phyloP scores from a whole-genome alignment of 257 asterid species.

The Parsonsia alboflavescens region DNA sequence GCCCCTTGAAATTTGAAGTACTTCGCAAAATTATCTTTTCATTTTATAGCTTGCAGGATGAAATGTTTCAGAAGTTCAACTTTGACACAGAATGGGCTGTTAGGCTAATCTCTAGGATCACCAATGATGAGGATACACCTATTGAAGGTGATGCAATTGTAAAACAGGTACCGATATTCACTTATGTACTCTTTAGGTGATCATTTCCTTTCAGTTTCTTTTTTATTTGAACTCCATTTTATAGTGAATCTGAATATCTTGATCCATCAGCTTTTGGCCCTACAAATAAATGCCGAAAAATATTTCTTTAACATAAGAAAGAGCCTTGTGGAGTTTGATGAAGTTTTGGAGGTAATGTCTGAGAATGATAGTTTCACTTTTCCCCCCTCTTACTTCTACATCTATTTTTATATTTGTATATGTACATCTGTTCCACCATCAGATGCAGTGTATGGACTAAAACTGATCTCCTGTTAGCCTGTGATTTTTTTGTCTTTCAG shows the following conservation, averaged over 20 bases:
- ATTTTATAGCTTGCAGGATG: slow-evolving; percentile 83
- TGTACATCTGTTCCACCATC: background rate
- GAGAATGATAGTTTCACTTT: background rate
- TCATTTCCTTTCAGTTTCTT: slow-evolving; percentile 15
- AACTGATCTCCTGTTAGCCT: background rate
- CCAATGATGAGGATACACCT: slow-evolving; percentile 84
- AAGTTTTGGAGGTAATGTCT: slow-evolving; percentile 86
- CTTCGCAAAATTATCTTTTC: slow-evolving; percentile 18
- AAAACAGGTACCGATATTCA: slow-evolving; percentile 54
- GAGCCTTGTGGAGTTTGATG: slow-evolving; percentile 96
- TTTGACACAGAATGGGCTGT: slow-evolving; percentile 98
- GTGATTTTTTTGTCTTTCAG: slow-evolving; percentile 36
- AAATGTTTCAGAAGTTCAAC: slow-evolving; percentile 95
- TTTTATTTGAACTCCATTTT: slow-evolving; percentile 3
- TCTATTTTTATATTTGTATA: background rate
- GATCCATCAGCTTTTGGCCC: slow-evolving; percentile 62
- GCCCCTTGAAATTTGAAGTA: background rate
- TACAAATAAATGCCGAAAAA: slow-evolving; percentile 93
- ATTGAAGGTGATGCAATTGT: slow-evolving; percentile 83
- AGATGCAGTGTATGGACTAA: background rate
- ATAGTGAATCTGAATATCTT: slow-evolving; percentile 13
- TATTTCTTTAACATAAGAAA: slow-evolving; percentile 84
- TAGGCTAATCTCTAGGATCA: slow-evolving; percentile 76
- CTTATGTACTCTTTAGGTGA: background rate
- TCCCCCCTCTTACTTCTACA: background rate